Conservation (phyloP, 2,329 filamentous ascomycete genomes). For the Phaeosphaeriaceae sp. region DNA sequence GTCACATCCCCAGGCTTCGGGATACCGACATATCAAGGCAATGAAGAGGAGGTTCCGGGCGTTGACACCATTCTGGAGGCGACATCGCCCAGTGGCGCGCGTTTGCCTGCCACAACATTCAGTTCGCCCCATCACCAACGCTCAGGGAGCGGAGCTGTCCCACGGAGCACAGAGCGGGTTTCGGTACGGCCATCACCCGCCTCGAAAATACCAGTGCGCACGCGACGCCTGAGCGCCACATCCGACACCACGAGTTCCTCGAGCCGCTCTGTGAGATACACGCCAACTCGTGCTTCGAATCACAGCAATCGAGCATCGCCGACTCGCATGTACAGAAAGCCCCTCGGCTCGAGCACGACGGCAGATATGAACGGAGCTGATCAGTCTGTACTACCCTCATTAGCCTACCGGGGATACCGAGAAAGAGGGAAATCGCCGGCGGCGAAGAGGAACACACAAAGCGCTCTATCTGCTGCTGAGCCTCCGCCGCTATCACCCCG, state of each 20-base stretch:
- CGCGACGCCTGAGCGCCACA: slow-evolving; percentile 39
- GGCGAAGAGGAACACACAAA: slow-evolving; percentile 27
- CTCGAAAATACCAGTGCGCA: slow-evolving; percentile 43
- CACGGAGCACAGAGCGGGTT: slow-evolving; percentile 12
- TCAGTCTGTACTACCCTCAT: slow-evolving; percentile 31
- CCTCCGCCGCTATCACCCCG: slow-evolving; percentile 42
- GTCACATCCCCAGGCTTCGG: slow-evolving; percentile 41
- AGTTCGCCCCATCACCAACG: slow-evolving; percentile 25
- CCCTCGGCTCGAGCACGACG: slow-evolving; percentile 12
- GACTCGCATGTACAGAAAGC: slow-evolving; percentile 27
- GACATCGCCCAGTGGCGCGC: slow-evolving; percentile 12
- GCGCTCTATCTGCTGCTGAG: slow-evolving; percentile 39
- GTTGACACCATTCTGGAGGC: slow-evolving; percentile 14
- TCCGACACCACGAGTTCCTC: slow-evolving; percentile 47
- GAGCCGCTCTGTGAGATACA: slow-evolving; percentile 40
- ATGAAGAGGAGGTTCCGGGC: slow-evolving; percentile 17
- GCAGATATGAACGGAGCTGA: slow-evolving; percentile 17
- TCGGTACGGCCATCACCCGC: slow-evolving; percentile 34
- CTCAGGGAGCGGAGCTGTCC: slow-evolving; percentile 26
- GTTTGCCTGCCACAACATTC: slow-evolving; percentile 22
- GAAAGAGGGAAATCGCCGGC: slow-evolving; percentile 41
- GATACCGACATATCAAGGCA: slow-evolving; percentile 34
- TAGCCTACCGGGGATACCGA: slow-evolving; percentile 41
- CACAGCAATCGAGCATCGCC: slow-evolving; percentile 39
- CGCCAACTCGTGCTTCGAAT: slow-evolving; percentile 26